These are phyloP conservation scores for Lumnitzera littorea DNA, from an alignment of 345 rosid genomes.

Conservation along the genomic window DNA sequence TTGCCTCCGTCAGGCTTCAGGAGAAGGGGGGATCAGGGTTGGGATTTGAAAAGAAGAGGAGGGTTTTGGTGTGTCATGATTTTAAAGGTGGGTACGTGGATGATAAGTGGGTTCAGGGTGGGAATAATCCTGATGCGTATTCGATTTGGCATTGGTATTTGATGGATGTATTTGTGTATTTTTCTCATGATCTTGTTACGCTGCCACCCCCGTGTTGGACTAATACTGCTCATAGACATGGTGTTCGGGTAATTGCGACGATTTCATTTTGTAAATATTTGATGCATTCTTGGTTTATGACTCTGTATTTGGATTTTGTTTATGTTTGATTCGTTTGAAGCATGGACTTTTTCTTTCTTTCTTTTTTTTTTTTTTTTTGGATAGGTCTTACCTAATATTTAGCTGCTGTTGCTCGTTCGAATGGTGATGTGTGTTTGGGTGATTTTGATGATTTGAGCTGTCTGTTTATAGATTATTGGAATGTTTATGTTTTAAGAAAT, in stretches of 20 bases:
- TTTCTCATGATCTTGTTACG: slow-evolving; percentile 69
- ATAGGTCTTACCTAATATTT: too few species aligned
- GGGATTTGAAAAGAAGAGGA: slow-evolving; percentile 30
- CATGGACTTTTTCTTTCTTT: too few species aligned
- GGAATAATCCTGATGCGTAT: slow-evolving; percentile 45
- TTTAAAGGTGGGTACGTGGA: slow-evolving; percentile 69
- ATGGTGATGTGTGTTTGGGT: background rate
- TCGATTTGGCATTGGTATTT: slow-evolving; percentile 88
- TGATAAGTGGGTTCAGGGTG: slow-evolving; percentile 88
- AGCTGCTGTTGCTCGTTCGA: too few species aligned
- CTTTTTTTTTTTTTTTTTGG: too few species aligned
- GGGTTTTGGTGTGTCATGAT: slow-evolving; percentile 82
- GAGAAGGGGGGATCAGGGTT: slow-evolving; percentile 2
- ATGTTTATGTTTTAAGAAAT: too few species aligned
- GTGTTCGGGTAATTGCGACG: slow-evolving; percentile 50
- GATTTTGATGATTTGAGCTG: background rate
- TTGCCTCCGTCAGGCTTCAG: slow-evolving; percentile 45
- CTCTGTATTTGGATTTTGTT: too few species aligned
- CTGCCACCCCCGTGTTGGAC: slow-evolving; percentile 94
- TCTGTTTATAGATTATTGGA: too few species aligned
- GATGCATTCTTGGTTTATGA: too few species aligned
- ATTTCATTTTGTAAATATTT: too few species aligned
- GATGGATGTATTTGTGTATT: slow-evolving; percentile 81
- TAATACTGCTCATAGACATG: slow-evolving; percentile 83
- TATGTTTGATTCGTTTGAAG: too few species aligned